These are phyloP conservation scores for Mucor piriformis DNA, from an alignment of 371 early-diverging fungal genomes.

Conservation along the genomic window DNA sequence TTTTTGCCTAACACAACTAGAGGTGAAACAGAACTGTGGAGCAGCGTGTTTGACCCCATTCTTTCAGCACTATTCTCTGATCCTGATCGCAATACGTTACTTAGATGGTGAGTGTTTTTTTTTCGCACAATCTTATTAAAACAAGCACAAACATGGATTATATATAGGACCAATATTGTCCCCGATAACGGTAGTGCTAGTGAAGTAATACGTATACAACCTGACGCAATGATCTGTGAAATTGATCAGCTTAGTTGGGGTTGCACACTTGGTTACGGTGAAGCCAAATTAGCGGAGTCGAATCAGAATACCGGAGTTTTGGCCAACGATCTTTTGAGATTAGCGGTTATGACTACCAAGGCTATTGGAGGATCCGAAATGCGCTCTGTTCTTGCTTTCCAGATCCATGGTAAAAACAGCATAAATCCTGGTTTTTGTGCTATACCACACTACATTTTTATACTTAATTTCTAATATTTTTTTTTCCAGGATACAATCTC, in stretches of 20 bases:
- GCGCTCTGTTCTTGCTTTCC: slow-evolving; percentile 12
- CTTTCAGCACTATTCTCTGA: slow-evolving; percentile 18
- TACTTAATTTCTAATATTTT: slow-evolving; percentile 12
- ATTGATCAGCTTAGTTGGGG: slow-evolving; percentile 28
- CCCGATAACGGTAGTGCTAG: slow-evolving; percentile 8
- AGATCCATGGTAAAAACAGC: slow-evolving; percentile 22
- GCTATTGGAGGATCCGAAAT: background rate
- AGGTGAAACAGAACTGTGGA: slow-evolving; percentile 26
- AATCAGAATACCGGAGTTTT: slow-evolving; percentile 19
- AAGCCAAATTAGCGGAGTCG: slow-evolving; percentile 20
- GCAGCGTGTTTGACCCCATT: slow-evolving; percentile 24
- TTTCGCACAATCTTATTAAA: slow-evolving; percentile 12
- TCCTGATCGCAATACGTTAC: slow-evolving; percentile 9
- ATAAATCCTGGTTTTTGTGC: slow-evolving; percentile 6
- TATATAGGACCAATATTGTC: slow-evolving; percentile 20
- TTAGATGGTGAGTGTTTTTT: slow-evolving; percentile 19
- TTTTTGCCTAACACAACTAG: slow-evolving; percentile 7
- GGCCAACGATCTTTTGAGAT: slow-evolving; percentile 11
- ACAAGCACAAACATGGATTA: slow-evolving; percentile 11
- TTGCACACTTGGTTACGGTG: slow-evolving; percentile 1
- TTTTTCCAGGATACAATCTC: slow-evolving; percentile 15
- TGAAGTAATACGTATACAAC: slow-evolving; percentile 9
- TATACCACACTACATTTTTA: background rate
- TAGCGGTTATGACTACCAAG: background rate
- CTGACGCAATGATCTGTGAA: slow-evolving; percentile 26